phyloP scores from a whole-genome alignment of 768 basidiomycete genomes.

The Punctularia strigosozonata region DNA sequence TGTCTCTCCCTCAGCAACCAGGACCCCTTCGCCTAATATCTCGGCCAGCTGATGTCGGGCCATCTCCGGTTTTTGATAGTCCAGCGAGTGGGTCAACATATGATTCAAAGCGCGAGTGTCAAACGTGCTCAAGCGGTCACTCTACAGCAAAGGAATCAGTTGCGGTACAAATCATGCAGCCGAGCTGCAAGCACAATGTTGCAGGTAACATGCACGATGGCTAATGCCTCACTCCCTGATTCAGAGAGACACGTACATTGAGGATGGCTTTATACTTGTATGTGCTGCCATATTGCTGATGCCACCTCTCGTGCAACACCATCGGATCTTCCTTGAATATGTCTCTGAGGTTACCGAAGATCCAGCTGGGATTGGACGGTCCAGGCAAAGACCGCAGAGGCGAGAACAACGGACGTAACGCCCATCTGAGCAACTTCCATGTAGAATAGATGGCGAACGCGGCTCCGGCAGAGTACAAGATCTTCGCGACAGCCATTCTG shows the following conservation, averaged over 20 bases:
- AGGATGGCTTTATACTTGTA: background rate
- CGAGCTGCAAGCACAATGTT: too few species aligned
- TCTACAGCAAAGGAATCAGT: background rate
- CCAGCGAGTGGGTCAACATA: constrained; percentile 18
- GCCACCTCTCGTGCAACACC: constrained; percentile 5
- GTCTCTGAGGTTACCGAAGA: background rate
- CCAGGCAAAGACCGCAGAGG: background rate
- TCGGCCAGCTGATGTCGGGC: constrained; percentile 4
- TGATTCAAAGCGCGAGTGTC: constrained; percentile 24
- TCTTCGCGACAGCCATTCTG: background rate
- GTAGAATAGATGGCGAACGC: background rate
- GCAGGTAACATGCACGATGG: too few species aligned
- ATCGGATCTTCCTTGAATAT: background rate
- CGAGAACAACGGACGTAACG: background rate
- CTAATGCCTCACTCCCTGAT: too few species aligned
- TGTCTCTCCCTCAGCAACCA: background rate
- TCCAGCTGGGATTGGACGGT: background rate
- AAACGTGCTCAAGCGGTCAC: constrained; percentile 17
- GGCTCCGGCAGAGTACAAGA: background rate
- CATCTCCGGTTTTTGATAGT: constrained; percentile 20
- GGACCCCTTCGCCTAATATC: constrained; percentile 5
- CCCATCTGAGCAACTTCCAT: background rate
- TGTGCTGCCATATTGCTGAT: constrained; percentile 6
- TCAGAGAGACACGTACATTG: constrained; percentile 3
- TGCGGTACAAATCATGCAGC: background rate